Conservation (phyloP, 176 grass and related monocot genomes). For the Zoysia pacifica region DNA sequence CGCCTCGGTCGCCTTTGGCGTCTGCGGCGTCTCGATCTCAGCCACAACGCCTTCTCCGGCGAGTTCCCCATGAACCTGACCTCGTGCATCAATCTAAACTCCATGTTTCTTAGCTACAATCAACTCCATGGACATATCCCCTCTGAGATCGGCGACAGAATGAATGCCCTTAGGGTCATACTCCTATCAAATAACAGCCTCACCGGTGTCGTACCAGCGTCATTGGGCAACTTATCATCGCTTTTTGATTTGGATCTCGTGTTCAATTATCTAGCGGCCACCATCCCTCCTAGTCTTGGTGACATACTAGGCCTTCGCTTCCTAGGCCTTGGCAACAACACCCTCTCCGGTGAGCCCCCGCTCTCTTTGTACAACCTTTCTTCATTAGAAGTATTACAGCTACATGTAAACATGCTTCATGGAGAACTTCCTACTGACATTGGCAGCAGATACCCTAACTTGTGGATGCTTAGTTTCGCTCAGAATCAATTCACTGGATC, state of each 20-base stretch:
- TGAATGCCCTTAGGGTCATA: too few relatives aligned
- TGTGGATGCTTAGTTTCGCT: not conserved
- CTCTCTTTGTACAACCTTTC: constrained; percentile 20
- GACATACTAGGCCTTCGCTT: not conserved
- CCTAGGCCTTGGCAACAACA: not conserved
- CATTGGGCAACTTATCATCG: constrained; percentile 10
- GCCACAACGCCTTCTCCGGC: constrained; percentile 14
- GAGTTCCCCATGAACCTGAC: constrained; percentile 10
- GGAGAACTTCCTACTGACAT: not conserved
- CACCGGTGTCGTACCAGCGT: not conserved
- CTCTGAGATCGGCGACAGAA: too few relatives aligned
- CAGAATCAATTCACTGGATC: not conserved
- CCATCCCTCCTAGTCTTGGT: not conserved
- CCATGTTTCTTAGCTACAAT: not conserved
- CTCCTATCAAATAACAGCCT: constrained; percentile 26
- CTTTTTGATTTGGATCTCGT: not conserved
- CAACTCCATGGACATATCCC: not conserved
- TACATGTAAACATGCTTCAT: not conserved
- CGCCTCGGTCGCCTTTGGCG: constrained; percentile 18
- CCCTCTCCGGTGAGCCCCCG: not conserved
- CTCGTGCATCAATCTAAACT: not conserved
- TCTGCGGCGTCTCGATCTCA: not conserved
- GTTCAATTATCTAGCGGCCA: not conserved
- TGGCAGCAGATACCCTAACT: not conserved
- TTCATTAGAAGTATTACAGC: not conserved